Evolutionary conservation across 306 rosid species (phyloP).

Genomic region (Quercus rubra): DNA sequence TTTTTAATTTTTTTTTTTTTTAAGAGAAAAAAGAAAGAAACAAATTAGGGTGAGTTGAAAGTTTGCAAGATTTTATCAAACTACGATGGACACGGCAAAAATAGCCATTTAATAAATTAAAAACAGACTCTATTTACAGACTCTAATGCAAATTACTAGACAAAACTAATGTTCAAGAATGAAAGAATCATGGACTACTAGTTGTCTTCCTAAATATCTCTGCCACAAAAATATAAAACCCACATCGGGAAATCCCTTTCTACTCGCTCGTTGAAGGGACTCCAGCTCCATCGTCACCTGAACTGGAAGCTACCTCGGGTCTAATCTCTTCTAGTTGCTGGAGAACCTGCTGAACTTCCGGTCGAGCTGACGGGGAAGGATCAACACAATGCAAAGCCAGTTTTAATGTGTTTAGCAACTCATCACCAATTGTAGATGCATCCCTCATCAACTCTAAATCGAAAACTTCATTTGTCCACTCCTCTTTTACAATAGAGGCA

Average conservation of each 20-base stretch:
- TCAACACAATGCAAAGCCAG: conserved; percentile 96
- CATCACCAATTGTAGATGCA: conserved; percentile 67
- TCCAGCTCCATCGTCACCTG: conserved; percentile 54
- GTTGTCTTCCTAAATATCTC: background rate
- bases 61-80: background rate
- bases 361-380: conserved; percentile 90
- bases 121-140: conserved; percentile 40
- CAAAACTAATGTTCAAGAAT: conserved; percentile 52
- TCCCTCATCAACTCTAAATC: conserved; percentile 89
- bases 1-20: no score
- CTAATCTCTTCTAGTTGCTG: conserved; percentile 83
- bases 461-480: conserved; percentile 96
- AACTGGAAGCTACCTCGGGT: conserved; percentile 44
- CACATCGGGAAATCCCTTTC: background rate
- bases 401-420: conserved; percentile 74
- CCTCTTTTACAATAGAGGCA: conserved; percentile 94
- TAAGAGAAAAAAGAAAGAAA: no score
- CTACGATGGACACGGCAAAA: background rate
- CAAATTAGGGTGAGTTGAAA: no score
- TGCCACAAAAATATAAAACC: background rate
- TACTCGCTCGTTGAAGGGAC: conserved; percentile 57
- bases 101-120: background rate
- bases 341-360: conserved; percentile 66
- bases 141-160: conserved; percentile 7
- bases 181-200: conserved; percentile 51